Evolutionary conservation across 228 moss, liverwort and hornwort genomes (phyloP).

Genomic region (Sphagnum fallax): DNA sequence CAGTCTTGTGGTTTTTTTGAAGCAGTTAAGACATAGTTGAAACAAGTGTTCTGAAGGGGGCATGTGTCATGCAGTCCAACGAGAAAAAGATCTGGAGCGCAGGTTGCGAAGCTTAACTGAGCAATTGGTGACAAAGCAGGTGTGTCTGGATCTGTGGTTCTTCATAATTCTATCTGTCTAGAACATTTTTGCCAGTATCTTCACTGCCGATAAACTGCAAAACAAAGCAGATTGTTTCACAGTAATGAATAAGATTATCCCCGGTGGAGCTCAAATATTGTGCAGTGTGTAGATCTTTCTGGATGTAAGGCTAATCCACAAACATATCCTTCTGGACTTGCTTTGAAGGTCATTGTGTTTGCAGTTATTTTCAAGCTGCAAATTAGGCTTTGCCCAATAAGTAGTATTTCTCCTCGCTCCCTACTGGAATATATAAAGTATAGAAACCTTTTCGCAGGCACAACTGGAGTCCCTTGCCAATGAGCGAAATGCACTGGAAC

Average conservation of each 20-base stretch:
- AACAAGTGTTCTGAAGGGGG: background rate
- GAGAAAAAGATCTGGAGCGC: slow-evolving; percentile 84
- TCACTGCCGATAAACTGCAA: too few species aligned
- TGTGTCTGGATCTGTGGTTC: slow-evolving; percentile 4
- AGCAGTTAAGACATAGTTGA: background rate
- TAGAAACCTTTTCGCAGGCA: slow-evolving; percentile 28
- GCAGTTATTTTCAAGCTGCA: too few species aligned
- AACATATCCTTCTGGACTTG: background rate
- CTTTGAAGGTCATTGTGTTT: too few species aligned
- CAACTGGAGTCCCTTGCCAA: slow-evolving; percentile 79
- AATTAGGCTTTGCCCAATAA: too few species aligned
- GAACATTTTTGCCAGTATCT: too few species aligned
- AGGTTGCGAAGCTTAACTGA: slow-evolving; percentile 70
- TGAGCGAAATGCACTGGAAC: slow-evolving; percentile 76
- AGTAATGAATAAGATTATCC: too few species aligned
- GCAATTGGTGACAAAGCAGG: slow-evolving; percentile 86
- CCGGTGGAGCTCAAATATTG: too few species aligned
- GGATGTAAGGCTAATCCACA: background rate
- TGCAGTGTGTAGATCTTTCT: too few species aligned
- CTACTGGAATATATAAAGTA: too few species aligned
- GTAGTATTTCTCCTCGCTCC: too few species aligned
- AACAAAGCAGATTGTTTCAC: too few species aligned
- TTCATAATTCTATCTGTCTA: background rate
- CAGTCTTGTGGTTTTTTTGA: too few species aligned
- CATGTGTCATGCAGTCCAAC: slow-evolving; percentile 56